Base-by-base conservation (phyloP, 2,329 filamentous ascomycete genomes). In the Zymoseptoria passerinii region DNA sequence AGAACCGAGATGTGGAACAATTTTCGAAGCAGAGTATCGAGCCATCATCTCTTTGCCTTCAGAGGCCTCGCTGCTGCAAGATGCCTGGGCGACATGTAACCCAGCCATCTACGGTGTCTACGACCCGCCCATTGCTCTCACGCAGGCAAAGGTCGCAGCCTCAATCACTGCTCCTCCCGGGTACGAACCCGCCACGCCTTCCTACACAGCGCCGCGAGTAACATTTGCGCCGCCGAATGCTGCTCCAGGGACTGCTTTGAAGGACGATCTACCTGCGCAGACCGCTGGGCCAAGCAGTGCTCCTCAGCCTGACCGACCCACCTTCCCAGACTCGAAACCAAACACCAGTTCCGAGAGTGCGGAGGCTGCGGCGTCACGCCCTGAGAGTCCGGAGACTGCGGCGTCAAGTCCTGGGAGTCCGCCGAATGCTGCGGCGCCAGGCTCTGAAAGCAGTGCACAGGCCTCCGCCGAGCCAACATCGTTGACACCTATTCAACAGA, bases 1-100 rank as follows among this genome's bases (percentile, higher is more conserved):
- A 9, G 54, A 61, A 13, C 61, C 61, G n/a, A 28, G 62, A 35
- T 65, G 63, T 54, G 55, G 53, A 13, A 65, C 63, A 1, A 60
- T 65, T 20, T 62, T 61, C 28, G 61, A 65, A 44, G 63, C 57
- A n/a, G 52, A 50, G 16, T 65, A 63, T 52, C 57, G 56, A 5
- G 54, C 63, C 10, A 52, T 58, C 7, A 54, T 65, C 9, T 58
- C 55, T 8, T 23, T 61, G 8, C 63, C 63, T n/a, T 51, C 56
- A 4, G 50, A 63, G n/a, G 56, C 61, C 8, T 57, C 59, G 28
- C 59, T 53, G 6, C 50, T 63, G 23, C 59, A 61, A 19, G 54
- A 52, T 16, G 54, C 52, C 1, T 63, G 61, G 61, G 54, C 53
- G 44, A 52, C 55, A 8, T 63, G 61, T 50, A 54, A 54, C 18